Percentiles rank a stretch among this genome's conserved stretches.
These are phyloP conservation scores for Exophiala alcalophila DNA, from an alignment of 2,329 filamentous ascomycete species.

Conservation along the genomic window DNA sequence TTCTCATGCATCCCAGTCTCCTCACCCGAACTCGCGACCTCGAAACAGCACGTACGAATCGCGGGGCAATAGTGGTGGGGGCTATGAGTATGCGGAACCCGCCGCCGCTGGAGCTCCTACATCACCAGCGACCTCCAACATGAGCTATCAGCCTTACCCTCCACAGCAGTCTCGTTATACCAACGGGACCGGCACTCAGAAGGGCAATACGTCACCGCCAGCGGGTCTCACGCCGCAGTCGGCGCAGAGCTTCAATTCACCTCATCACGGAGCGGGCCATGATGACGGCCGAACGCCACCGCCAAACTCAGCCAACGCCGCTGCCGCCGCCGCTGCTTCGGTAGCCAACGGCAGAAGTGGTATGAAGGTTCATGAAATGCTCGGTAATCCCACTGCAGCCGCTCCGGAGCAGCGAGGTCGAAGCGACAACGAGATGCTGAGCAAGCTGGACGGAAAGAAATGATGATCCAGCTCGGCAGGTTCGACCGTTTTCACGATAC, in stretches of 20 bases:
- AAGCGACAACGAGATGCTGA: constrained; percentile 52
- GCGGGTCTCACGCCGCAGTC: constrained; percentile 40
- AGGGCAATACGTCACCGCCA: constrained; percentile 28
- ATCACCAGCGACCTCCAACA: constrained; percentile 43
- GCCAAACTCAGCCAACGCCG: constrained; percentile 37
- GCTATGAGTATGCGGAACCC: constrained; percentile 46
- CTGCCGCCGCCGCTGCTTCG: constrained; percentile 32
- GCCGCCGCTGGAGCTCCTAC: constrained; percentile 47
- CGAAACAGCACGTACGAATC: constrained; percentile 42
- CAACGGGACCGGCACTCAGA: constrained; percentile 28
- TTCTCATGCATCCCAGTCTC: constrained; percentile 35
- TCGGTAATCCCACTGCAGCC: constrained; percentile 36
- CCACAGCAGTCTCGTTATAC: constrained; percentile 42
- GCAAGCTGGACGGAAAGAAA: constrained; percentile 32
- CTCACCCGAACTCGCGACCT: constrained; percentile 38
- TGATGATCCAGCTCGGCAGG: too few relatives aligned
- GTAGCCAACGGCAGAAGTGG: constrained; percentile 42
- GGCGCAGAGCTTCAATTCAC: constrained; percentile 44
- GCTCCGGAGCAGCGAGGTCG: constrained; percentile 38
- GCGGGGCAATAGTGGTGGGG: constrained; percentile 34
- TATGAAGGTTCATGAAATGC: constrained; percentile 49
- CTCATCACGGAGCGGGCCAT: constrained; percentile 35
- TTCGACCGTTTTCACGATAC: not conserved
- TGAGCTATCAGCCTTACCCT: constrained; percentile 43
- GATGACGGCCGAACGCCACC: constrained; percentile 40